A percentile compares a stretch with the other conserved stretches of the same genome.
Evolutionary conservation across 768 basidiomycete genomes (phyloP).

Genomic region (Fomitopsis serialis): DNA sequence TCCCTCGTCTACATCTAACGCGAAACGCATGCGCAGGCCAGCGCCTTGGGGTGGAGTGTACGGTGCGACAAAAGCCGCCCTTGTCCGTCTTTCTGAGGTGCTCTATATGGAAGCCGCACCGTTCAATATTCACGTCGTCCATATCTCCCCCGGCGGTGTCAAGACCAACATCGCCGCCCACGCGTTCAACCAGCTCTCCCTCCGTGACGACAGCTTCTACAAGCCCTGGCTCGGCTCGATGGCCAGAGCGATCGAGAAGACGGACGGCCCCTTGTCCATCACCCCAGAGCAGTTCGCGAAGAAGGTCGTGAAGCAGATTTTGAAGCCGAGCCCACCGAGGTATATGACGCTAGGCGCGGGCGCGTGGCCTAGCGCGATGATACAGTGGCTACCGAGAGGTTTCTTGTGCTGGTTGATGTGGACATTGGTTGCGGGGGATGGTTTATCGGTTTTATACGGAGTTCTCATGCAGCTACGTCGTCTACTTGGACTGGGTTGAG

Average conservation of each 20-base stretch:
- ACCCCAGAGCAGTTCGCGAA: slow-evolving; percentile 9
- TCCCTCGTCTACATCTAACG: background rate
- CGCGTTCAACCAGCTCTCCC: slow-evolving; percentile 23
- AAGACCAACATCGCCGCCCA: slow-evolving; percentile 56
- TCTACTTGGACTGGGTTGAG: too few species aligned
- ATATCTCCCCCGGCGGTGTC: slow-evolving; percentile 61
- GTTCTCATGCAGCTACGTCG: too few species aligned
- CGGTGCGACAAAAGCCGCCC: slow-evolving; percentile 50
- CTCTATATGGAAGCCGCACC: slow-evolving; percentile 73
- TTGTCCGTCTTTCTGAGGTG: slow-evolving; percentile 55
- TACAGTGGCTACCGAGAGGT: slow-evolving; percentile 11
- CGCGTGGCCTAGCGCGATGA: background rate
- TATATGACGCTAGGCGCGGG: slow-evolving; percentile 10
- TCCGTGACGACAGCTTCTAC: slow-evolving; percentile 53
- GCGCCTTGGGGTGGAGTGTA: slow-evolving; percentile 68
- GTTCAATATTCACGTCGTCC: slow-evolving; percentile 65
- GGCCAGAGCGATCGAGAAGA: background rate
- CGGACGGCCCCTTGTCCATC: background rate
- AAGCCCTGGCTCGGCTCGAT: slow-evolving; percentile 44
- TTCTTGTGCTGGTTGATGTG: slow-evolving; percentile 7
- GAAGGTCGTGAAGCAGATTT: slow-evolving; percentile 1
- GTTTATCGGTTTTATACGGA: too few species aligned
- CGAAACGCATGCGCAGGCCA: slow-evolving; percentile 33
- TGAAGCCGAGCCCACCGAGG: slow-evolving; percentile 8
- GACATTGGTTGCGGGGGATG: background rate